Percentiles rank a stretch among this genome's conserved stretches.
phyloP scores from a whole-genome alignment of 73 alveolate species.

The Paramecium caudatum region DNA sequence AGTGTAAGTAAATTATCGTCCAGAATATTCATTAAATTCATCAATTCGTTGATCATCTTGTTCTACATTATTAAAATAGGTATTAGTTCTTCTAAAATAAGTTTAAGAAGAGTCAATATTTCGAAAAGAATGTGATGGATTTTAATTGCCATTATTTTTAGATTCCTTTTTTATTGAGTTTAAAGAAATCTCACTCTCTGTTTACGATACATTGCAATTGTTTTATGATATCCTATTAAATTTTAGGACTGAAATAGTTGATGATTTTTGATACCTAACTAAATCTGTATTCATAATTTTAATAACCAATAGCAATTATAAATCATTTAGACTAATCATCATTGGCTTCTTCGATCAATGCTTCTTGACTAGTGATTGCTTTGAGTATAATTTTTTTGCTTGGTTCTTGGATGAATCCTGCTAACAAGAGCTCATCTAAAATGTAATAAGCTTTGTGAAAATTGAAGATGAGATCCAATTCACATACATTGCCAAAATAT shows the following conservation, averaged over 20 bases:
- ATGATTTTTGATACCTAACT: conserved; percentile 18
- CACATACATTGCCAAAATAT: conserved; percentile 98
- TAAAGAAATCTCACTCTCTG: conserved; percentile 4
- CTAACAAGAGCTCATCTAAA: conserved; percentile 96
- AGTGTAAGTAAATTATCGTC: too few species aligned
- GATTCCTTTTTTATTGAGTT: not conserved
- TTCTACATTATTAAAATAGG: too few species aligned
- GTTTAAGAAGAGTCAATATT: not conserved
- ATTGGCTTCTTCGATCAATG: conserved; percentile 70
- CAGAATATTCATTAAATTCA: too few species aligned
- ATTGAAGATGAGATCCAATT: conserved; percentile 96
- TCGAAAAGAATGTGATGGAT: not conserved
- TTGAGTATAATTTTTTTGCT: conserved; percentile 84
- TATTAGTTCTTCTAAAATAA: conserved; percentile 24
- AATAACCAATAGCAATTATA: too few species aligned
- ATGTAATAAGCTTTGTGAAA: conserved; percentile 98
- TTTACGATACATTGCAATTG: not conserved
- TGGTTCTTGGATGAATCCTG: conserved; percentile 95
- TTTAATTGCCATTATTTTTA: not conserved
- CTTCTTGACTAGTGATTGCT: conserved; percentile 75
- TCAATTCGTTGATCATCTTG: too few species aligned
- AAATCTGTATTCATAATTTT: too few species aligned
- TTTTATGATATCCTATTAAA: conserved; percentile 17
- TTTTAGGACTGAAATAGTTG: conserved; percentile 28
- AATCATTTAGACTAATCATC: conserved; percentile 71